These are phyloP conservation scores for Mucor irregularis DNA, from an alignment of 371 early-diverging fungal species.

Conservation along the genomic window DNA sequence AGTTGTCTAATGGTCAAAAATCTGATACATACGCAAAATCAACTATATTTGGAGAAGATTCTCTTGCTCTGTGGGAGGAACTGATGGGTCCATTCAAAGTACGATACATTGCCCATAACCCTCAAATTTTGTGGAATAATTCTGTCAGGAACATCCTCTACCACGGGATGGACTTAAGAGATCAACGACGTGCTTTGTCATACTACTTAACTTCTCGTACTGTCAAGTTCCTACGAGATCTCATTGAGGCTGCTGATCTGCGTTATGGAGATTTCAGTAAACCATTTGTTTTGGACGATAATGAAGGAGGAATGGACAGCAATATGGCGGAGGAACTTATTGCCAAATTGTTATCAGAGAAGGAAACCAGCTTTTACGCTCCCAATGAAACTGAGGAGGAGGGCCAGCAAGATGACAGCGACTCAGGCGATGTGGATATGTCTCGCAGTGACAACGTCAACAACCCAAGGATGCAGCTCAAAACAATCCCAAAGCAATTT, in stretches of 20 bases:
- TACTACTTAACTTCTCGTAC: constrained; percentile 55
- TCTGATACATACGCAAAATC: constrained; percentile 24
- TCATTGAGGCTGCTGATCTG: constrained; percentile 24
- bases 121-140: constrained; percentile 57
- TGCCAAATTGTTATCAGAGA: constrained; percentile 49
- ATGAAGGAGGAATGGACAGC: constrained; percentile 36
- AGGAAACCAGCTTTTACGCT: constrained; percentile 49
- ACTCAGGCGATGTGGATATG: constrained; percentile 10
- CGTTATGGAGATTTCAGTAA: constrained; percentile 11
- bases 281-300: constrained; percentile 21
- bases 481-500: constrained; percentile 54
- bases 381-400: constrained; percentile 52
- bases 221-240: constrained; percentile 49
- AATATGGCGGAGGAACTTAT: constrained; percentile 56
- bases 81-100: constrained; percentile 48
- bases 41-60: constrained; percentile 37
- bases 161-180: constrained; percentile 48
- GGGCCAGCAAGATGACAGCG: constrained; percentile 1
- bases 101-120: constrained; percentile 52
- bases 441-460: constrained; percentile 48
- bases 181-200: constrained; percentile 40
- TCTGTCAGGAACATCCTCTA: constrained; percentile 51
- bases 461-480: constrained; percentile 44
- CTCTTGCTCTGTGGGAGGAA: constrained; percentile 42
- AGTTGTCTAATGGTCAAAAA: constrained; percentile 20